phyloP scores from a whole-genome alignment of 352 stramenopile species.

The Pythium folliculosum region DNA sequence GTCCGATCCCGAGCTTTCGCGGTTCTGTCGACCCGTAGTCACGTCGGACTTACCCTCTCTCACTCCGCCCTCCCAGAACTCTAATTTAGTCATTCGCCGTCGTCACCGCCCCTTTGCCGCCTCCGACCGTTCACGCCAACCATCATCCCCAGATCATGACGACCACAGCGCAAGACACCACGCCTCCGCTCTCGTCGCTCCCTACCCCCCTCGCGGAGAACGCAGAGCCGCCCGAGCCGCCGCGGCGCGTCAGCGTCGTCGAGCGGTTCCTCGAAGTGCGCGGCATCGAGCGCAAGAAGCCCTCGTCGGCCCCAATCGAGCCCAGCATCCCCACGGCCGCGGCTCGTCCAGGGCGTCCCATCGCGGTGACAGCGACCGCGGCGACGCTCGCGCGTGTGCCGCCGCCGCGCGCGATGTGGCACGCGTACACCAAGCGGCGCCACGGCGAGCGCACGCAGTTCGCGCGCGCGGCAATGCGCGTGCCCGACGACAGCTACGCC shows the following conservation, averaged over 20 bases:
- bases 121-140: too few species aligned
- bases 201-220: not conserved
- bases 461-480: conserved; percentile 38
- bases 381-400: not conserved
- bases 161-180: not conserved
- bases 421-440: conserved; percentile 43
- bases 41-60: too few species aligned
- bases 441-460: conserved; percentile 33
- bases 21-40: too few species aligned
- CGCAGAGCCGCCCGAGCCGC: not conserved
- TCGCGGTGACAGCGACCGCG: not conserved
- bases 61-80: too few species aligned
- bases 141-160: not conserved
- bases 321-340: too few species aligned
- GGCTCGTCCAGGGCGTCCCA: too few species aligned
- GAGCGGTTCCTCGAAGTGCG: conserved; percentile 24
- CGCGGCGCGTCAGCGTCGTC: conserved; percentile 4
- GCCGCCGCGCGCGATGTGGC: conserved; percentile 31
- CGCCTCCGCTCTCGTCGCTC: not conserved
- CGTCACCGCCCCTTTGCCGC: too few species aligned
- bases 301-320: not conserved
- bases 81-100: too few species aligned
- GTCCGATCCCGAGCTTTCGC: too few species aligned
- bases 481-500: conserved; percentile 40
- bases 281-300: conserved; percentile 10